phyloP scores from a whole-genome alignment of 352 stramenopile species.

The Blastocystis hominis region DNA sequence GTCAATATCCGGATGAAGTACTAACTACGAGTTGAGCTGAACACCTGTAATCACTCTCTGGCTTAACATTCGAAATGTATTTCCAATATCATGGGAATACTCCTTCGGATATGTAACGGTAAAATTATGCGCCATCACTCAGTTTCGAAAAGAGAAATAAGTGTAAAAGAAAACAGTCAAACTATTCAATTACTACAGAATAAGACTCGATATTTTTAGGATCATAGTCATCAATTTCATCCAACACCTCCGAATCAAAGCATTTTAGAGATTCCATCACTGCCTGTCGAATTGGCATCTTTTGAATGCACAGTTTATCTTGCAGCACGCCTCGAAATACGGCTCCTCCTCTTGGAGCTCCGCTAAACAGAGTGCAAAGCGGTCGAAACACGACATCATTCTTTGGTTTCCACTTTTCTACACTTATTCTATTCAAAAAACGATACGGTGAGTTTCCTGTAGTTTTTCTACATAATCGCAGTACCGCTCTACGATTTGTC shows the following conservation, averaged over 20 bases:
- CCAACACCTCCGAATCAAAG: neutral
- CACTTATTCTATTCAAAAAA: too few relatives aligned
- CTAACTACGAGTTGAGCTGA: neutral
- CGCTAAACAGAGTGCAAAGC: neutral
- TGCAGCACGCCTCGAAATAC: neutral
- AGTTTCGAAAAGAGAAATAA: neutral
- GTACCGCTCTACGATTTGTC: neutral
- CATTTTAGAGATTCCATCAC: slow-evolving; percentile 5
- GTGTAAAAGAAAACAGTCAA: neutral
- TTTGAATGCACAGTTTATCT: neutral
- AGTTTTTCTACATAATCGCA: neutral
- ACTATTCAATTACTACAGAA: neutral
- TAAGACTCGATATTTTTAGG: neutral
- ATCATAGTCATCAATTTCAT: neutral
- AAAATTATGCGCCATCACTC: too few relatives aligned
- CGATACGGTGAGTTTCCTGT: neutral
- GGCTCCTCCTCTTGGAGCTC: neutral
- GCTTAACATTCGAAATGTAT: neutral
- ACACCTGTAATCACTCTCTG: neutral
- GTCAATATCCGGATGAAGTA: neutral
- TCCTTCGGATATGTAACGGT: neutral
- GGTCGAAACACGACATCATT: neutral
- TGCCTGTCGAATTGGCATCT: neutral
- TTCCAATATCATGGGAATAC: neutral
- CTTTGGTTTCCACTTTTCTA: neutral